These are phyloP conservation scores for Claviceps sp. DNA, from an alignment of 2,329 filamentous ascomycete species.

Conservation along the genomic window DNA sequence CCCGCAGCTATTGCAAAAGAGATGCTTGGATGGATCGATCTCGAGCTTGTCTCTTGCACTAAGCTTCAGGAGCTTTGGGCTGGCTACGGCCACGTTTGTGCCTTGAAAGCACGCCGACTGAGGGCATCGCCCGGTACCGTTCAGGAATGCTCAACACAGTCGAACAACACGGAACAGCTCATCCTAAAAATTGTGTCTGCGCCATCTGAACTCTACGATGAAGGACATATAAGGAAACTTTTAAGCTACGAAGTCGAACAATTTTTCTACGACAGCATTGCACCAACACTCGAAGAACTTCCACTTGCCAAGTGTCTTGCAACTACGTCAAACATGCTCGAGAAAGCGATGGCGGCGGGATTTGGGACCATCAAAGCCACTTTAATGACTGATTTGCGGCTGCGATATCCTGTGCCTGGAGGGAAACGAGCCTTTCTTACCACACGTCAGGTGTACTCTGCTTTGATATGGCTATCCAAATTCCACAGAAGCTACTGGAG, in stretches of 20 bases:
- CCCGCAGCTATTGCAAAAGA: constrained; percentile 23
- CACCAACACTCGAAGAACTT: constrained; percentile 31
- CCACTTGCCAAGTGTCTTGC: constrained; percentile 38
- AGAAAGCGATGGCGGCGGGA: constrained; percentile 14
- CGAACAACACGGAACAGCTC: constrained; percentile 20
- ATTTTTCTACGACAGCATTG: constrained; percentile 47
- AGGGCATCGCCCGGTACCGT: constrained; percentile 10
- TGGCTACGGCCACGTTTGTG: constrained; percentile 42
- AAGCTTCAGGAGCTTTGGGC: constrained; percentile 35
- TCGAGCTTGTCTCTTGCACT: constrained; percentile 25
- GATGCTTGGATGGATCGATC: constrained; percentile 25
- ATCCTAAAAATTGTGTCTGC: constrained; percentile 49
- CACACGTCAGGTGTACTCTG: constrained; percentile 33
- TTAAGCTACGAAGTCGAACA: constrained; percentile 56
- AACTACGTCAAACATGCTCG: constrained; percentile 23
- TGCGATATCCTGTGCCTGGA: constrained; percentile 40
- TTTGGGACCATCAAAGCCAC: constrained; percentile 34
- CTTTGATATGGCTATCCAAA: constrained; percentile 47
- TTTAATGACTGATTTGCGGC: constrained; percentile 42
- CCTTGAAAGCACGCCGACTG: constrained; percentile 29
- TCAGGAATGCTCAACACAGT: not conserved
- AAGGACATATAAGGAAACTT: constrained; percentile 52
- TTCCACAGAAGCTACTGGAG: constrained; percentile 47
- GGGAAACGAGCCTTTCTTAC: constrained; percentile 37
- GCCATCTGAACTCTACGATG: constrained; percentile 29